These are phyloP conservation scores for Teratosphaeria destructans DNA, from an alignment of 2,329 filamentous ascomycete species.

Conservation along the genomic window DNA sequence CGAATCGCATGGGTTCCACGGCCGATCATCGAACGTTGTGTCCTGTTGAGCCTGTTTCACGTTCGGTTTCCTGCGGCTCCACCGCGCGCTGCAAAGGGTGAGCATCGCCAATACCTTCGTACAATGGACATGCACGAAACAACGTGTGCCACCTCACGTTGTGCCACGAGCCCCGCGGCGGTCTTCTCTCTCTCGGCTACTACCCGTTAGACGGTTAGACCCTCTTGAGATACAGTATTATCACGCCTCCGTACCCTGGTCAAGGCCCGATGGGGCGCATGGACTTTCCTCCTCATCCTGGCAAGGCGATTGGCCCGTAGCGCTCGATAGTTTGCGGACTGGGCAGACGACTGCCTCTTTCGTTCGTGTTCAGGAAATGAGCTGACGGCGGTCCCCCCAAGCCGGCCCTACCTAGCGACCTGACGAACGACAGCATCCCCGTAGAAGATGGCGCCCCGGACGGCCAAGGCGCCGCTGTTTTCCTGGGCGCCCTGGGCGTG, in stretches of 20 bases:
- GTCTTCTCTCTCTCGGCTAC: background rate
- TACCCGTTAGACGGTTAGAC: background rate
- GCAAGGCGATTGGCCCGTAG: background rate
- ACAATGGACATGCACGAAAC: background rate
- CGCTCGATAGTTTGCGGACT: background rate
- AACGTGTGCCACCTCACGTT: background rate
- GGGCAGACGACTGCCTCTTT: background rate
- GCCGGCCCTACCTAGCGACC: background rate
- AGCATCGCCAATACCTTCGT: background rate
- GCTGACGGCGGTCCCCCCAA: background rate
- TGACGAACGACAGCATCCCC: background rate
- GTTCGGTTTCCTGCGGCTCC: background rate
- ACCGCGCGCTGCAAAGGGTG: background rate
- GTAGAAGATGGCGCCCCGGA: background rate
- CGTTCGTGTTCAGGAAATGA: background rate
- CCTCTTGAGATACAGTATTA: background rate
- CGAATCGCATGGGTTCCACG: background rate
- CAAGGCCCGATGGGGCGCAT: background rate
- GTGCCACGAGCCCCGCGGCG: background rate
- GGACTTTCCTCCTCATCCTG: background rate
- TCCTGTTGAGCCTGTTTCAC: background rate
- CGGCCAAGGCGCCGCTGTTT: background rate
- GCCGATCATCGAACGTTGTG: background rate
- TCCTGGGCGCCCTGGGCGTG: background rate
- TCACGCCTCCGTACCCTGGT: background rate